Evolutionary conservation across 768 basidiomycete species (phyloP).

Genomic region (Candolleomyces aberdarensis): DNA sequence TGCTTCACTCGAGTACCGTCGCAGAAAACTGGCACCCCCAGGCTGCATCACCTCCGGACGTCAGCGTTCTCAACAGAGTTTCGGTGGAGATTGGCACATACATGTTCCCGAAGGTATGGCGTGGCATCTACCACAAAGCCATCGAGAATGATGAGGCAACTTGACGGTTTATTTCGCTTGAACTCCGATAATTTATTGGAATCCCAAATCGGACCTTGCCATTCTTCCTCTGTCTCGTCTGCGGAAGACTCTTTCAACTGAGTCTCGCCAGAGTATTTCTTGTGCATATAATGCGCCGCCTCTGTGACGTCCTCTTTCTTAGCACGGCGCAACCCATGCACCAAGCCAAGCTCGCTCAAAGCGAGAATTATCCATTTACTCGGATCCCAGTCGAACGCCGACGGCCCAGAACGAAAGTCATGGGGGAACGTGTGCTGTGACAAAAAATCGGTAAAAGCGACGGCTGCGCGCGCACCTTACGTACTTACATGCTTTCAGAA

Average conservation of each 20-base stretch:
- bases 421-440: constrained; percentile 71
- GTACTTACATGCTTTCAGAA: constrained; percentile 8
- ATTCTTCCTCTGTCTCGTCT: constrained; percentile 21
- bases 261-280: constrained; percentile 25
- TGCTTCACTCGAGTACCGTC: constrained; percentile 35
- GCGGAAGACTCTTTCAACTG: neutral
- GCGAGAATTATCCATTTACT: constrained; percentile 73
- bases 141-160: constrained; percentile 55
- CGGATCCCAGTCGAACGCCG: constrained; percentile 68
- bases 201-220: constrained; percentile 43
- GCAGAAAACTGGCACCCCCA: constrained; percentile 54
- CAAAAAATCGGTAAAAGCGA: neutral
- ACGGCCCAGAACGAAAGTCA: constrained; percentile 71
- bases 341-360: constrained; percentile 48
- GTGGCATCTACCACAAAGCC: constrained; percentile 63
- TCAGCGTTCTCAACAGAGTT: neutral
- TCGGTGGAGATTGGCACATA: constrained; percentile 32
- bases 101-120: constrained; percentile 62
- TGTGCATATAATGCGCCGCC: constrained; percentile 46
- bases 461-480: no score
- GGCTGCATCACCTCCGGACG: constrained; percentile 40
- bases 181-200: constrained; percentile 30
- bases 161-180: constrained; percentile 24
- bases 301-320: constrained; percentile 45
- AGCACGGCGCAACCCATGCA: constrained; percentile 46